A percentile compares a stretch with the other conserved stretches of the same genome.
Evolutionary conservation across 805 yeast species (phyloP).

Genomic region (Teunomyces kruisii): DNA sequence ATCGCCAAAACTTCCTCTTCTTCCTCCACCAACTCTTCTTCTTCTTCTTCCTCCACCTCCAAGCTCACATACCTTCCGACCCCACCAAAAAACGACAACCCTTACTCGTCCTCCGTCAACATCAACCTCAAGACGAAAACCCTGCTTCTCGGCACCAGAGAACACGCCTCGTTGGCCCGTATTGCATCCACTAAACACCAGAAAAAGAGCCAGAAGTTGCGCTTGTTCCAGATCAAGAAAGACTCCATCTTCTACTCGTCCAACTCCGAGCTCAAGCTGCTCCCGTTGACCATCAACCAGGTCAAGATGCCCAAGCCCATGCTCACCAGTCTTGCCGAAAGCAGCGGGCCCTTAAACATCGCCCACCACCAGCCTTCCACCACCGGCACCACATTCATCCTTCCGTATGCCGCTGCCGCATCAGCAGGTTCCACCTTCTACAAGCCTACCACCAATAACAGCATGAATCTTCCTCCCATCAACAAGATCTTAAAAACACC

Average conservation of each 20-base stretch:
- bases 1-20: constrained; percentile 9
- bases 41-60: constrained; percentile 7
- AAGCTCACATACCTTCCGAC: constrained; percentile 7
- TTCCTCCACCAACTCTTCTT: constrained; percentile 14
- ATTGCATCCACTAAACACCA: constrained; percentile 20
- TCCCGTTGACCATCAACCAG: constrained; percentile 11
- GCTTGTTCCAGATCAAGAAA: constrained; percentile 39
- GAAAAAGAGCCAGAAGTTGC: constrained; percentile 21
- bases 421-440: constrained; percentile 11
- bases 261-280: constrained; percentile 7
- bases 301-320: constrained; percentile 11
- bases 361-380: background rate
- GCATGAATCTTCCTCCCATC: constrained; percentile 35
- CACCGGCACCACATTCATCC: constrained; percentile 5
- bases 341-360: background rate
- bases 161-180: constrained; percentile 20
- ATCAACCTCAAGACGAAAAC: constrained; percentile 22
- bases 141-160: constrained; percentile 7
- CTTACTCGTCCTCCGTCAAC: constrained; percentile 18
- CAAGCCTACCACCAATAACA: constrained; percentile 6
- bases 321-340: constrained; percentile 8
- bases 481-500: constrained; percentile 46
- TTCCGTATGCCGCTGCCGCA: constrained; percentile 5
- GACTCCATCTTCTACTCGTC: constrained; percentile 29
- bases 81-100: constrained; percentile 6